Evolutionary conservation across 2,329 filamentous ascomycete genomes (phyloP).

Genomic region (Waltergamsia citrina): DNA sequence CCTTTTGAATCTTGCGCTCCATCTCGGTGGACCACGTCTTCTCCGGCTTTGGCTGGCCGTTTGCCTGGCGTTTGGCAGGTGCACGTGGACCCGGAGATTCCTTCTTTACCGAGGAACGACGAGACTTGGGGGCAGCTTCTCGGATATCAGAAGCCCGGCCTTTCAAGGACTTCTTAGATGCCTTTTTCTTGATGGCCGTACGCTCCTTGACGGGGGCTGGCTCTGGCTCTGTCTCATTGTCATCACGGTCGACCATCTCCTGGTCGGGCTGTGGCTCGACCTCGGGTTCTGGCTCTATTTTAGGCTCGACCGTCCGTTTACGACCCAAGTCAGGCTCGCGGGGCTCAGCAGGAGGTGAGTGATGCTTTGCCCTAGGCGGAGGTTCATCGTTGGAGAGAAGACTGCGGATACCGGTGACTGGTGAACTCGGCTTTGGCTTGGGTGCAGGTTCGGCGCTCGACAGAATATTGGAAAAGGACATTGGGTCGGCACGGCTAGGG

Average conservation of each 20-base stretch:
- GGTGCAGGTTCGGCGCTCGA: constrained; percentile 64
- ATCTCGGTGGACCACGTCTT: constrained; percentile 48
- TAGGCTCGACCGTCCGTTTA: constrained; percentile 2
- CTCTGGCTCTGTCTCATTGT: constrained; percentile 26
- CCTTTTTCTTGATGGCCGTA: constrained; percentile 17
- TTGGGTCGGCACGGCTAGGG: constrained; percentile 71
- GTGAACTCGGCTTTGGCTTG: constrained; percentile 38
- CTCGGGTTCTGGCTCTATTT: constrained; percentile 13
- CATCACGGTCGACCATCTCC: constrained; percentile 15
- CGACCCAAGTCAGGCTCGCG: constrained; percentile 11
- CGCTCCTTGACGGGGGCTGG: constrained; percentile 11
- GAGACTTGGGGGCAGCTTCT: constrained; percentile 39
- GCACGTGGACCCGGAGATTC: constrained; percentile 37
- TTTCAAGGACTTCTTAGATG: constrained; percentile 29
- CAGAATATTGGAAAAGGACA: constrained; percentile 94
- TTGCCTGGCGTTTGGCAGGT: constrained; percentile 48
- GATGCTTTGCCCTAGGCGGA: constrained; percentile 41
- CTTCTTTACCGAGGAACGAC: constrained; percentile 42
- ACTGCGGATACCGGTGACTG: constrained; percentile 47
- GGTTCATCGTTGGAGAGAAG: constrained; percentile 78
- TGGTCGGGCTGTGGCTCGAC: constrained; percentile 16
- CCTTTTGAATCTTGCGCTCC: constrained; percentile 28
- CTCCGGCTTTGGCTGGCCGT: constrained; percentile 51
- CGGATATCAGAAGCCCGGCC: constrained; percentile 42
- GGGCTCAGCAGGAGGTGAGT: constrained; percentile 25